Percentiles rank a stretch among this genome's conserved stretches.
phyloP scores from a whole-genome alignment of 2,329 filamentous ascomycete genomes.

The Dothiorella sarmentorum region DNA sequence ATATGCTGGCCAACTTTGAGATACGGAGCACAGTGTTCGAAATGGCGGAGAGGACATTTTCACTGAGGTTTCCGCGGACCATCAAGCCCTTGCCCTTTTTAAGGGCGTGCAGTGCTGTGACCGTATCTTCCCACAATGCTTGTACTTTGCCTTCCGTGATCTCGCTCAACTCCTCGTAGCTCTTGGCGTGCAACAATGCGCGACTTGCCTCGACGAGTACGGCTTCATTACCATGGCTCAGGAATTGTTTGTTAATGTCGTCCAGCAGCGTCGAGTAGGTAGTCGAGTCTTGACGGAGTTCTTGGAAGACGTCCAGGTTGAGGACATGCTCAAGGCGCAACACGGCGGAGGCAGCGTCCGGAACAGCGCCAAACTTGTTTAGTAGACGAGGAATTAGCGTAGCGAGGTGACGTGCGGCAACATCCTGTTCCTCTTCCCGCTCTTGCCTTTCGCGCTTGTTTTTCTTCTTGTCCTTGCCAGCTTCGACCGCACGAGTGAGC shows the following conservation, averaged over 20 bases:
- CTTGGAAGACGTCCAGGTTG: slow-evolving; percentile 82
- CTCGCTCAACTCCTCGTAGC: slow-evolving; percentile 85
- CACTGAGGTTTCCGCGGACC: slow-evolving; percentile 64
- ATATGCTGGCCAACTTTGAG: slow-evolving; percentile 74
- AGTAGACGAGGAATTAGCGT: slow-evolving; percentile 77
- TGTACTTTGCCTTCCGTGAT: slow-evolving; percentile 76
- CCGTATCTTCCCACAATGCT: slow-evolving; percentile 79
- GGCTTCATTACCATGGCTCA: slow-evolving; percentile 80
- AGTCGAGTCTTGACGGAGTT: slow-evolving; percentile 79
- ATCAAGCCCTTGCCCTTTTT: slow-evolving; percentile 67
- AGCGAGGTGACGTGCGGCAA: slow-evolving; percentile 73
- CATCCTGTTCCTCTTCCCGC: slow-evolving; percentile 67
- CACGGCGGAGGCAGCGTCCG: slow-evolving; percentile 80
- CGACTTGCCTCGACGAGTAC: slow-evolving; percentile 81
- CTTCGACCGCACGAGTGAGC: slow-evolving; percentile 64
- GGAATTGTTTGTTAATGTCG: slow-evolving; percentile 91
- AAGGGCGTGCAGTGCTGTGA: slow-evolving; percentile 70
- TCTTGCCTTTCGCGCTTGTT: slow-evolving; percentile 56
- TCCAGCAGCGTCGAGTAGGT: slow-evolving; percentile 79
- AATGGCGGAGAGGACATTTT: slow-evolving; percentile 64
- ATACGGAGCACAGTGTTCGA: slow-evolving; percentile 74
- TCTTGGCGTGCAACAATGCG: slow-evolving; percentile 79
- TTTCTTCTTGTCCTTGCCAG: slow-evolving; percentile 56
- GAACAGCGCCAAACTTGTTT: slow-evolving; percentile 89
- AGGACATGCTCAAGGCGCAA: slow-evolving; percentile 82